phyloP scores from a whole-genome alignment of 1,139 yeast genomes.

The Zhuliangozyma parablackwelliae region DNA sequence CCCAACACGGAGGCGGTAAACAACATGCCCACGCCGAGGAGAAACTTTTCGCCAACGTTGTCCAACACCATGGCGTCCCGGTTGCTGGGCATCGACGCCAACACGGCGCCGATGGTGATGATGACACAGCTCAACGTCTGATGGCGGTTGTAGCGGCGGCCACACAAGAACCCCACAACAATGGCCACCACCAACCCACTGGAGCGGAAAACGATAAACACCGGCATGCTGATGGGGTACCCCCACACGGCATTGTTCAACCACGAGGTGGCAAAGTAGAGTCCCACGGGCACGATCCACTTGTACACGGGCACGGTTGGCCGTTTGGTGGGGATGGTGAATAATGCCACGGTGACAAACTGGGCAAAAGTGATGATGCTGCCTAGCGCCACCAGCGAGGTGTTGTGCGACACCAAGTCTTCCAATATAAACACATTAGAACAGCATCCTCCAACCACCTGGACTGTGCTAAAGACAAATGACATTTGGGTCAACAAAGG shows the following conservation, averaged over 20 bases:
- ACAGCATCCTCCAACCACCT: slow-evolving; percentile 73
- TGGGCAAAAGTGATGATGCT: slow-evolving; percentile 58
- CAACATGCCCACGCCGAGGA: slow-evolving; percentile 43
- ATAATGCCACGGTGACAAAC: slow-evolving; percentile 49
- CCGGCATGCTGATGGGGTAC: slow-evolving; percentile 58
- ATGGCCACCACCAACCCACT: slow-evolving; percentile 62
- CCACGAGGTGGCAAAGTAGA: slow-evolving; percentile 51
- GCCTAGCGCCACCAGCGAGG: slow-evolving; percentile 22
- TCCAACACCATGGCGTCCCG: slow-evolving; percentile 3
- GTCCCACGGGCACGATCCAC: slow-evolving; percentile 45
- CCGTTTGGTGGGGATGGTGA: slow-evolving; percentile 9
- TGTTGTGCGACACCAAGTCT: slow-evolving; percentile 30
- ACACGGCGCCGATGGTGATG: slow-evolving; percentile 53
- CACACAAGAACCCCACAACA: slow-evolving; percentile 48
- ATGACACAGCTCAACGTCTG: slow-evolving; percentile 43
- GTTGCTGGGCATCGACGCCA: slow-evolving; percentile 36
- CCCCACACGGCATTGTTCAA: slow-evolving; percentile 59
- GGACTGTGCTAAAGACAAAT: slow-evolving; percentile 9
- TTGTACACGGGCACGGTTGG: slow-evolving; percentile 44
- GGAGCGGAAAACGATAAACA: slow-evolving; percentile 65
- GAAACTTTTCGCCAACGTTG: slow-evolving; percentile 13
- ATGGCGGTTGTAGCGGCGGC: slow-evolving; percentile 38
- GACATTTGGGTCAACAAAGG: too few species aligned
- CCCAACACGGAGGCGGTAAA: slow-evolving; percentile 45
- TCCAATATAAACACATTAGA: slow-evolving; percentile 64